These are phyloP conservation scores for Bretschneidera sinensis DNA, from an alignment of 345 rosid genomes.

Conservation along the genomic window DNA sequence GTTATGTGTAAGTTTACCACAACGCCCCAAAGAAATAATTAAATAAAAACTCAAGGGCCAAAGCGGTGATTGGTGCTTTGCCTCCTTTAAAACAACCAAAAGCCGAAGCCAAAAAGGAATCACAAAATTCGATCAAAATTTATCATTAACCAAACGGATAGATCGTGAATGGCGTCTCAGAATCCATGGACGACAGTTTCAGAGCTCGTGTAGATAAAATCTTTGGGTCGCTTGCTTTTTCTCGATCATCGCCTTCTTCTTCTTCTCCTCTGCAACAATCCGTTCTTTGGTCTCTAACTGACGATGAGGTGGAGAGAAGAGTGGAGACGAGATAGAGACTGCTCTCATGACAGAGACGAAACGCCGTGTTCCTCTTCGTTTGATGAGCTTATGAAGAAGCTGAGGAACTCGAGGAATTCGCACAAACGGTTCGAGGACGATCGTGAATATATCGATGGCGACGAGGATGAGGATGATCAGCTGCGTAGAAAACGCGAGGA, in stretches of 20 bases:
- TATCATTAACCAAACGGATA: slow-evolving; percentile 2
- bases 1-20: too few relatives aligned
- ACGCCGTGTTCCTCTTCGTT: slow-evolving; percentile 51
- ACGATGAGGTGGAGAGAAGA: slow-evolving; percentile 36
- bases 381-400: slow-evolving; percentile 24
- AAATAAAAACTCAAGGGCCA: too few relatives aligned
- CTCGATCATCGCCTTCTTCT: slow-evolving; percentile 29
- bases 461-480: slow-evolving; percentile 13
- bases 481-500: slow-evolving; percentile 20
- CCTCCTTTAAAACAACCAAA: background rate
- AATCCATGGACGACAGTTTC: slow-evolving; percentile 44
- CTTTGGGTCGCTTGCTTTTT: slow-evolving; percentile 54
- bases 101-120: background rate
- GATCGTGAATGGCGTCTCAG: slow-evolving; percentile 29
- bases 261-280: slow-evolving; percentile 14
- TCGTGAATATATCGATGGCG: slow-evolving; percentile 32
- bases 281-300: slow-evolving; percentile 42
- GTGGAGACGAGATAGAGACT: slow-evolving; percentile 19
- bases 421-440: slow-evolving; percentile 35
- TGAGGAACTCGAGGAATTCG: slow-evolving; percentile 14
- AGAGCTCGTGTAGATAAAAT: slow-evolving; percentile 44
- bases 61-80: background rate
- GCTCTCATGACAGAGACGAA: slow-evolving; percentile 39
- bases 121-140: too few relatives aligned
- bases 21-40: too few relatives aligned